Conservation (phyloP, 176 grass and related monocot species). For the Avena insularis region DNA sequence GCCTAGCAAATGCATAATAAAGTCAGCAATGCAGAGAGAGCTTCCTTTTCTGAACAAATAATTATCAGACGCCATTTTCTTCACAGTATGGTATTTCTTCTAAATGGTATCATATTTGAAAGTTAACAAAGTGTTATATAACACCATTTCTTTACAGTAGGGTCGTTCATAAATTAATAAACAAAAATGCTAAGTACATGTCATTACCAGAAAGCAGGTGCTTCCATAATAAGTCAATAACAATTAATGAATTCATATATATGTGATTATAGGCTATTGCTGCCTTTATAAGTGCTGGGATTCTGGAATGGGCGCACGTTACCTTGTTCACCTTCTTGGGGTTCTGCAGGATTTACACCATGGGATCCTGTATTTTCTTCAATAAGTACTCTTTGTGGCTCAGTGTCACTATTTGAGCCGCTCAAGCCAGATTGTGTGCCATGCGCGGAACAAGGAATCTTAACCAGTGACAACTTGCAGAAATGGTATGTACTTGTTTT, state of each 20-base stretch:
- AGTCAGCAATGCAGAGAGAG: constrained; percentile 32
- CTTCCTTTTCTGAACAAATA: constrained; percentile 2
- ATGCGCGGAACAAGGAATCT: constrained; percentile 42
- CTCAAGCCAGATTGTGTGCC: constrained; percentile 15
- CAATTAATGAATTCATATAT: not conserved
- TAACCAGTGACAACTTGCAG: constrained; percentile 93
- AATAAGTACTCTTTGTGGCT: constrained; percentile 12
- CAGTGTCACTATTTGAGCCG: constrained; percentile 34
- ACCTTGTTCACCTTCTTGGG: constrained; percentile 45
- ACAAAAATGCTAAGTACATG: not conserved
- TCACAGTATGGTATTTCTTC: constrained; percentile 8
- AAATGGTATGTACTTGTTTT: constrained; percentile 87
- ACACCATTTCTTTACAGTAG: not conserved
- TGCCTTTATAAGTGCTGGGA: not conserved
- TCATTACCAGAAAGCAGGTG: not conserved
- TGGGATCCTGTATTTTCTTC: constrained; percentile 35
- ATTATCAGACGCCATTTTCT: constrained; percentile 10
- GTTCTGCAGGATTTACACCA: constrained; percentile 32
- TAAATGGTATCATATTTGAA: not conserved
- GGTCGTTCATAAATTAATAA: not conserved
- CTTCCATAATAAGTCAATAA: not conserved
- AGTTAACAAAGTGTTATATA: constrained; percentile 9
- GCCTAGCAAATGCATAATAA: constrained; percentile 34
- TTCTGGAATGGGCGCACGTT: not conserved
- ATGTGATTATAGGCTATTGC: not conserved